Base-by-base conservation (phyloP, 495 filamentous ascomycete species). In the Daldinia bambusicola region DNA sequence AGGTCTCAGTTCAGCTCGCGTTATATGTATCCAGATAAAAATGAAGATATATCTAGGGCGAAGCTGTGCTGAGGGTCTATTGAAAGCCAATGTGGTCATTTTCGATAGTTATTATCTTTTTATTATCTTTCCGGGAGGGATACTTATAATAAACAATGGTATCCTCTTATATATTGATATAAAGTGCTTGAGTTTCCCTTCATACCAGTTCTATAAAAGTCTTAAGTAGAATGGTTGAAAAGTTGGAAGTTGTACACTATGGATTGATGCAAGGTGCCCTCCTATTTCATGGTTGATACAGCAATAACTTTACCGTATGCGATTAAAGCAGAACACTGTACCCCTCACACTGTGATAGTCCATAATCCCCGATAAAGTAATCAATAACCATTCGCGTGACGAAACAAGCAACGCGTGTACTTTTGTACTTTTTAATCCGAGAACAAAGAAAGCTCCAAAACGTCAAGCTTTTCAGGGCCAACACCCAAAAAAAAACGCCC, bases 311-410 rank as follows among this genome's bases (percentile, higher is more conserved):
- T 7, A 53, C 22, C 9, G 14, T 53, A 53, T 53, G 50, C 26
- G n/a, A 10, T 2, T 32, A 53, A 32, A 2, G 1, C 30, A 8
- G n/a, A 9, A 53, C 4, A 53, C 50, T 32, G 53, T 56, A 37
- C 6, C 30, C 6, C 10, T 26, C 62, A 57, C 38, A 70, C 38
- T 70, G 32, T 55, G 31, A 48, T 65, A 41, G 30, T 48, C 61
- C 61, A 31, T 13, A 14, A 61, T 64, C 22, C 12, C 55, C 56
- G 60, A 69, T 69, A 63, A 58, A 12, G 41, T 59, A 58, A 31
- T 34, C 34, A 48, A 40, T 60, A 50, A 57, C 31, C 53, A 71
- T 71, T 76, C 75, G 75, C 75, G 75, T 75, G 66, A 75, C 68
- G 67, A 69, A 75, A 67, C 60, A 62, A 61, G 22, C 41, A 60